phyloP scores from a whole-genome alignment of 768 basidiomycete genomes.

The Rhodotorula toruloides region DNA sequence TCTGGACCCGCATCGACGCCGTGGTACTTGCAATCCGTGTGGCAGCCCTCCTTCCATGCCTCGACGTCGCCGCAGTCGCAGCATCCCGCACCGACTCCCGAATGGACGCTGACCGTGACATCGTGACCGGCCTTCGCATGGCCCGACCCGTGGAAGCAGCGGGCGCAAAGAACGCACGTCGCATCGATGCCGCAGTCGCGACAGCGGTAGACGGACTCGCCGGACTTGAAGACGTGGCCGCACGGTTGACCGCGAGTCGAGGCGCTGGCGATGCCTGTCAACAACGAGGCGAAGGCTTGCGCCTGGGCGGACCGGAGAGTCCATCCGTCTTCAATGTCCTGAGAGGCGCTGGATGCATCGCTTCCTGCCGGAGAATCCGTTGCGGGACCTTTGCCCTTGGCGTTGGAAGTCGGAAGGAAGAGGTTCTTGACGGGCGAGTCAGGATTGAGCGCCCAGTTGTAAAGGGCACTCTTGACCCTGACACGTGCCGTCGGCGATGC shows the following conservation, averaged over 20 bases:
- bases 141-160: slow-evolving; percentile 82
- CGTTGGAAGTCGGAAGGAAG: not conserved
- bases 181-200: slow-evolving; percentile 89
- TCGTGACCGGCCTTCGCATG: slow-evolving; percentile 71
- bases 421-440: not conserved
- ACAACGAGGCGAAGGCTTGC: not conserved
- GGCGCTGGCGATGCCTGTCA: not conserved
- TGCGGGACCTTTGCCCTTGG: no score
- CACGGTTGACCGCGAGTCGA: slow-evolving; percentile 49
- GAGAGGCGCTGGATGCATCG: not conserved
- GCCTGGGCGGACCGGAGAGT: slow-evolving; percentile 9
- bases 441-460: slow-evolving; percentile 9
- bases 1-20: not conserved
- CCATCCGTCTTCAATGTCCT: slow-evolving; percentile 14
- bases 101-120: slow-evolving; percentile 87
- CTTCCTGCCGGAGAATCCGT: no score
- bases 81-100: slow-evolving; percentile 63
- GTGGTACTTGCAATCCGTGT: slow-evolving; percentile 72
- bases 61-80: slow-evolving; percentile 93
- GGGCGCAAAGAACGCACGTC: slow-evolving; percentile 80
- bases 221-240: slow-evolving; percentile 79
- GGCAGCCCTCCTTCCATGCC: slow-evolving; percentile 67
- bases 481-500: not conserved
- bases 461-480: slow-evolving; percentile 6
- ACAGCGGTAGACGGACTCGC: slow-evolving; percentile 89